phyloP scores from a whole-genome alignment of 176 grass and related monocot species.

The Puccinellia tenuiflora region DNA sequence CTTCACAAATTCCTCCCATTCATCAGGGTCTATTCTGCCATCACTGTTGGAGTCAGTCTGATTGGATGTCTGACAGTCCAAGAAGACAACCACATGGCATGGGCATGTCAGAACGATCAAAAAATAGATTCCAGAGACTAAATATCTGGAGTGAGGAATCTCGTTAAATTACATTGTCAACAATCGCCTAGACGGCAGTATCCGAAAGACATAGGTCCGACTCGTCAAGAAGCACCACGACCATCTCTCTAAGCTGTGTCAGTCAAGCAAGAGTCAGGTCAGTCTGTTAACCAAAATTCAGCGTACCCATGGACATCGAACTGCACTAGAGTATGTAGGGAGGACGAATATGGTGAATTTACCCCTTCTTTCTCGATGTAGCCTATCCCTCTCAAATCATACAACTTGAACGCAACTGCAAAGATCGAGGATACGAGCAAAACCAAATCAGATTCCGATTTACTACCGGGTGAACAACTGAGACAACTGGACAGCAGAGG shows the following conservation, averaged over 20 bases:
- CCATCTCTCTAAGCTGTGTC: constrained; percentile 70
- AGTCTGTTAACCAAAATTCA: neutral
- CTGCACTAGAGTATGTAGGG: too few relatives aligned
- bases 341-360: neutral
- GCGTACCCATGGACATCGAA: too few relatives aligned
- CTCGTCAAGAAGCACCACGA: constrained; percentile 56
- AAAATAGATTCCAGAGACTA: neutral
- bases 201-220: constrained; percentile 61
- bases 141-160: neutral
- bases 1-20: constrained; percentile 70
- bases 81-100: neutral
- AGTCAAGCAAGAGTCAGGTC: neutral
- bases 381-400: constrained; percentile 69
- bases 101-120: neutral
- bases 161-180: constrained; percentile 46
- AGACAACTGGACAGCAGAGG: neutral
- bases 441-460: neutral
- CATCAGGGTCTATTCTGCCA: constrained; percentile 62
- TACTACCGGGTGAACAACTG: too few relatives aligned
- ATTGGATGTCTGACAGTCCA: constrained; percentile 51
- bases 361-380: constrained; percentile 84
- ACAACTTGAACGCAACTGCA: constrained; percentile 82
- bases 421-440: too few relatives aligned
- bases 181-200: constrained; percentile 39
- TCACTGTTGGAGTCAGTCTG: constrained; percentile 70